Conservation (phyloP, 1,139 yeast genomes). For the Candida glucosophila region DNA sequence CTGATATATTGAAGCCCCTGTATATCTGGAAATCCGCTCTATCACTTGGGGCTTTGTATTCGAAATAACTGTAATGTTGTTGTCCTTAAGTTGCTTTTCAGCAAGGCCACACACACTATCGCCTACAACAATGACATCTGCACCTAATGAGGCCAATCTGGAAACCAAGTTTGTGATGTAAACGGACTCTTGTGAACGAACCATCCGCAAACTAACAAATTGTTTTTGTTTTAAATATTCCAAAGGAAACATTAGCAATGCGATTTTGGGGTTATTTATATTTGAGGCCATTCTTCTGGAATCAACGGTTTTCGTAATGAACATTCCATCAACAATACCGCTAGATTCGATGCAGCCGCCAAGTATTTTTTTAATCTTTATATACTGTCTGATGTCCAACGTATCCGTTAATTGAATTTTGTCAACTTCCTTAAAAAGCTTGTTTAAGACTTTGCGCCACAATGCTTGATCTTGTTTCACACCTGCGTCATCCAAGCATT, state of each 20-base stretch:
- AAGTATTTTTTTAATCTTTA: conserved; percentile 73
- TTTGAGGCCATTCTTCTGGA: conserved; percentile 65
- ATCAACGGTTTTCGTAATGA: conserved; percentile 82
- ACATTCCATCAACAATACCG: conserved; percentile 63
- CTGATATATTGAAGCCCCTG: conserved; percentile 70
- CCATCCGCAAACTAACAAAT: conserved; percentile 75
- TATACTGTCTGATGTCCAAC: conserved; percentile 77
- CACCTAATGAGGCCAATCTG: conserved; percentile 66
- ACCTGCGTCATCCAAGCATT: conserved; percentile 56
- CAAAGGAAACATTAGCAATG: conserved; percentile 80
- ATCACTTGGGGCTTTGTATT: conserved; percentile 79
- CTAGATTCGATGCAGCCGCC: conserved; percentile 67
- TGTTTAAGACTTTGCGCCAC: conserved; percentile 25
- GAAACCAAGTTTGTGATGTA: conserved; percentile 76
- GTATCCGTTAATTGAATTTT: conserved; percentile 49
- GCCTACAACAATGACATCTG: conserved; percentile 74
- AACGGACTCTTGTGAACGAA: conserved; percentile 82
- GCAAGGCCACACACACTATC: conserved; percentile 84
- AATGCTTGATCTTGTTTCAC: conserved; percentile 31
- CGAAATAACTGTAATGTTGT: conserved; percentile 70
- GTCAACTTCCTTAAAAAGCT: conserved; percentile 18
- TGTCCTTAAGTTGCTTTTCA: conserved; percentile 56
- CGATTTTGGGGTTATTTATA: conserved; percentile 62
- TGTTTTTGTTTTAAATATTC: conserved; percentile 70
- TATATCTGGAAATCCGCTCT: conserved; percentile 69